These are phyloP conservation scores for Gynostemma pentaphyllum DNA, from an alignment of 306 rosid genomes.

Conservation along the genomic window DNA sequence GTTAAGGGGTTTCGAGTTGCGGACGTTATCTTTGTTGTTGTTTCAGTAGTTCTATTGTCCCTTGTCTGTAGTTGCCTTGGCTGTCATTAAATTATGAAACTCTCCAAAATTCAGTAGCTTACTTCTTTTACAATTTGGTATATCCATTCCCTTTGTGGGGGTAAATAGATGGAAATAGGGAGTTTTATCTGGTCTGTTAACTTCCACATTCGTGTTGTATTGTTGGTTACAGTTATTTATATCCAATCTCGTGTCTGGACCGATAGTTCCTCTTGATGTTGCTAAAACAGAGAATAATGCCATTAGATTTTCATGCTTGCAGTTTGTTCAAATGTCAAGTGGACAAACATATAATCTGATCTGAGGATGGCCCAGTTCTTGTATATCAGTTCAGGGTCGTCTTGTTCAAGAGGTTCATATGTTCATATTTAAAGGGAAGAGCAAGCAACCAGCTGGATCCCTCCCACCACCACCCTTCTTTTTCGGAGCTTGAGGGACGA, in stretches of 20 bases:
- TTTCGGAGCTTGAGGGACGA: neutral
- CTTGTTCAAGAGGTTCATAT: neutral
- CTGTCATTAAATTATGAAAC: neutral
- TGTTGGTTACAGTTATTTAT: neutral
- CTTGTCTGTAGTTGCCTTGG: neutral
- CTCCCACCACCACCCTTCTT: neutral
- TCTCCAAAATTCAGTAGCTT: neutral
- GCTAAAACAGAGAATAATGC: neutral
- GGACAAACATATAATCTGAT: neutral
- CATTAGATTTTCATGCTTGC: slow-evolving; percentile 4
- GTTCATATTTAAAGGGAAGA: neutral
- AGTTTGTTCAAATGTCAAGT: neutral
- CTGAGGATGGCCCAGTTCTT: slow-evolving; percentile 1
- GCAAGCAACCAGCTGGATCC: neutral
- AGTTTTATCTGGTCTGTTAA: slow-evolving; percentile 1
- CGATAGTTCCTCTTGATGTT: neutral
- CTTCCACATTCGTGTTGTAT: neutral
- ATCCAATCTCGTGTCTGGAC: neutral
- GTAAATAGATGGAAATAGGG: neutral
- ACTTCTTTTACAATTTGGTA: neutral
- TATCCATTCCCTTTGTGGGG: neutral
- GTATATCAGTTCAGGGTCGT: neutral
- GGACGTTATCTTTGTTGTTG: slow-evolving; percentile 1
- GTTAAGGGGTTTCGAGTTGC: neutral
- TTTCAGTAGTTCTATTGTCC: slow-evolving; percentile 2